Evolutionary conservation across 768 basidiomycete species (phyloP), one percentile per base, ranked within the genome.

Genomic region (Inosperma sp.): DNA sequence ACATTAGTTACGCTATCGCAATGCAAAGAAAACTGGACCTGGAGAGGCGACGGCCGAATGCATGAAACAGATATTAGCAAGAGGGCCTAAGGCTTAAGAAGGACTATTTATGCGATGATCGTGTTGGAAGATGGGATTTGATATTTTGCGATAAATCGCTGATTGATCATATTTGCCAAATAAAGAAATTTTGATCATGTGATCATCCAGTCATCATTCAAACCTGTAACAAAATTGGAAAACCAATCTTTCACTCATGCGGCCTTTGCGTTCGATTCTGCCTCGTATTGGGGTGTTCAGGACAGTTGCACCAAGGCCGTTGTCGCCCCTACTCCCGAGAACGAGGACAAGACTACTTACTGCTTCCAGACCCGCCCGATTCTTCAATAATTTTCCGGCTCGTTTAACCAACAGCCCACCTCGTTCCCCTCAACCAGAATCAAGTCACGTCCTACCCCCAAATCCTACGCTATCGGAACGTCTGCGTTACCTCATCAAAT

Each of bases 401-500:
- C 77, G 78, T 33, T 71, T 79, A 56, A 61, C 73, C n/a, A 61
- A 71, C 35, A 71, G 69, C 27, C 62, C 72, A 35, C 64, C 65
- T 42, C 42, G 39, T 4, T 56, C 63, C 30, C 59, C 59, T 22
- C 63, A 65, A n/a, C 60, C 70, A 49, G 63, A 65, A 29, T 58
- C 61, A 33, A 59, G 51, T 41, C 51, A 65, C 21, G 58, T 66
- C n/a, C 65, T 76, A 1, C 79, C 79, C 7, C 72, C 79, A 21
- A 65, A 80, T 55, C 71, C 78, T 3, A 68, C 83, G 1, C 72
- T 91, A 49, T 81, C 86, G 1, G 80, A 86, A 64, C 79, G 83
- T 16, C 72, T 93, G 19, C 91, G 84, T 62, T 77, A 81, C 58
- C 85, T 97, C 51, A 84, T 93, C 52, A 93, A 88, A 64, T 80